These are phyloP conservation scores for Kwoniella shivajii DNA, from an alignment of 1,284 basidiomycete genomes.

Conservation along the genomic window DNA sequence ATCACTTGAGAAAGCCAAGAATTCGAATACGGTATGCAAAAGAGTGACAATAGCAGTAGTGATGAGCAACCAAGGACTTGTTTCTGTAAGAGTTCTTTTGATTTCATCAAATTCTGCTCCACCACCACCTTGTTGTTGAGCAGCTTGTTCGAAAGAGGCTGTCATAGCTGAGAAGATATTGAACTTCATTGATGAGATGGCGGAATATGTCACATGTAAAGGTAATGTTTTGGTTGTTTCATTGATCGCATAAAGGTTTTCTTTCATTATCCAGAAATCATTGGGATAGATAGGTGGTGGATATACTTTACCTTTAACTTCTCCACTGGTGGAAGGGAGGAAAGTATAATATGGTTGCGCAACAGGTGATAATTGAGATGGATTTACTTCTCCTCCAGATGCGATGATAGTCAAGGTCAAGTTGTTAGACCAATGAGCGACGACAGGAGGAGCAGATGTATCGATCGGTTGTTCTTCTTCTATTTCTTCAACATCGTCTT, in stretches of 20 bases:
- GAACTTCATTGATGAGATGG: conserved; percentile 76
- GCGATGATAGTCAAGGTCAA: conserved; percentile 83
- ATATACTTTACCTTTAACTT: conserved; percentile 60
- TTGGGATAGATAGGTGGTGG: conserved; percentile 89
- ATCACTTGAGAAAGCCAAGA: conserved; percentile 91
- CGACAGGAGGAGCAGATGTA: conserved; percentile 43
- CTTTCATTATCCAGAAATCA: conserved; percentile 86
- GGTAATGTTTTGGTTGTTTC: conserved; percentile 71
- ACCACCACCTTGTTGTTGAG: conserved; percentile 63
- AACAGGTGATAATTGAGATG: conserved; percentile 65
- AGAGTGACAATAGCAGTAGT: conserved; percentile 74
- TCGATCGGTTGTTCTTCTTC: conserved; percentile 24
- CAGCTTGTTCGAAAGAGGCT: conserved; percentile 72
- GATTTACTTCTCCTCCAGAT: conserved; percentile 64
- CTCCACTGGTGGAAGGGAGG: conserved; percentile 54
- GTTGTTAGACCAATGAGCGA: conserved; percentile 83
- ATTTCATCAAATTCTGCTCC: conserved; percentile 84
- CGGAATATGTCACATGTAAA: conserved; percentile 78
- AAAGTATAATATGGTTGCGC: conserved; percentile 59
- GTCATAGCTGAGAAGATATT: conserved; percentile 77
- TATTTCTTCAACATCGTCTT: conserved; percentile 48
- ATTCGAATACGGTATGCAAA: conserved; percentile 87
- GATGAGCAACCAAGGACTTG: conserved; percentile 85
- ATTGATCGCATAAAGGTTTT: conserved; percentile 78
- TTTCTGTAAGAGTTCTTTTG: conserved; percentile 91